Evolutionary conservation across 1,284 basidiomycete species (phyloP), one percentile per base, ranked within the genome.

Genomic region (Pseudozyma thailandica): DNA sequence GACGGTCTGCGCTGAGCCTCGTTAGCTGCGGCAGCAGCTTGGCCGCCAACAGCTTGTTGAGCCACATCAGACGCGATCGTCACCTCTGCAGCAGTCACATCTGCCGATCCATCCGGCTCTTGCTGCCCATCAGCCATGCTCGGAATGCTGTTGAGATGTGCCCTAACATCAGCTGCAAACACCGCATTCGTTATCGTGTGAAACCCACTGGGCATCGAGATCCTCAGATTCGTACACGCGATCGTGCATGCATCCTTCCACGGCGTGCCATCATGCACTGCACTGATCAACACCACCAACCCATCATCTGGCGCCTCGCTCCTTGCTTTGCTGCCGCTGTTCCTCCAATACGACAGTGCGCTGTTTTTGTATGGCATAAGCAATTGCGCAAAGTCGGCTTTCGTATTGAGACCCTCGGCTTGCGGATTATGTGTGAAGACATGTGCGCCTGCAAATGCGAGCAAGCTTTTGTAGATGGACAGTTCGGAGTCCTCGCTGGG

Each of bases 271-370:
- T 65, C 65, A 31, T 70, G 71, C 6, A 33, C 50, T 2, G 44
- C 51, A 27, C 56, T 50, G 20, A 47, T 37, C 10, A 75, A 39
- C 35, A 75, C 70, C 30, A 73, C 64, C 8, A 75, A 48, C 1
- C 73, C 73, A 15, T 69, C 73, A 31, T 75, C 73, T 1, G 73
- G 73, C 1, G 70, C 70, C 45, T 75, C 62, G 43, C 58, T 60
- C 15, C 50, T 37, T 4, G 61, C 60, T 20, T 72, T 48, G 35
- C 50, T 46, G 12, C 57, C 56, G 20, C 65, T 65, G 33, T 70
- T 68, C 33, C 55, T 47, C 62, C 63, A 71, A 39, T 69, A 62
- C 12, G 64, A 58, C 15, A 75, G 47, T 0, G 73, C 63, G 28
- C 51, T 61, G 47, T 64, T 69, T 49, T 72, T 68, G 58, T 72